Evolutionary conservation across 2,329 filamentous ascomycete genomes (phyloP), one percentile per base, ranked within the genome.

Genomic region (Exophiala lecanii-corni): DNA sequence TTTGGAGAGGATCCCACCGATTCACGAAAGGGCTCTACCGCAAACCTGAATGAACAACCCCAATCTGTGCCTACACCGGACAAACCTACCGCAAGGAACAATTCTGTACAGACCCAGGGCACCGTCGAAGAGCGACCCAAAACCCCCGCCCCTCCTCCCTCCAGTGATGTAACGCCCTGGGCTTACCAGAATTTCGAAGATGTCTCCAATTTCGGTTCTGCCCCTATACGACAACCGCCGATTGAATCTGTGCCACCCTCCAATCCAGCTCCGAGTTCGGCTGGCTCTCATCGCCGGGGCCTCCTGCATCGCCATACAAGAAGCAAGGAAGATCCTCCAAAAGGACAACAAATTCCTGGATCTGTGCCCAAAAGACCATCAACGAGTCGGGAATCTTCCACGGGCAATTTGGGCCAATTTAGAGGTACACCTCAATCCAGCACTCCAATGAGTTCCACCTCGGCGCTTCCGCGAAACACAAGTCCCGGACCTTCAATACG

Each of bases 161-260:
- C 79, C 9, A 92, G 87, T 59, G 91, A 97, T 66, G 89, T 98
- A 45, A 92, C 94, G 28, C 92, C 92, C n/a, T 98, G 95, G 75
- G 76, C 94, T 50, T 97, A 92, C 62, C 92, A 97, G 66, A 87
- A 92, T 61, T 77, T 77, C 54, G 79, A 86, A 71, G 81, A 75
- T 50, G 50, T 54, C 31, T 51, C 45, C 18, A 51, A 55, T 53
- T 56, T 51, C 28, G 54, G 54, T 2, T 49, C 50, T 15, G 54
- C 54, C 9, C 47, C 51, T 34, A 53, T 56, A 35, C 39, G 51
- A 36, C 53, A 56, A 55, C 49, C 56, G 41, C 20, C 58, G 84
- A 6, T 7, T 7, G 23, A 12, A 26, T 7, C 23, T 12, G 6
- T 12, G 12, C 80, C 85, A 89, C 60, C 86, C 89, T 57, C 79